Evolutionary conservation across 2,329 filamentous ascomycete species (phyloP).

Genomic region (Gaeumannomyces sp.): DNA sequence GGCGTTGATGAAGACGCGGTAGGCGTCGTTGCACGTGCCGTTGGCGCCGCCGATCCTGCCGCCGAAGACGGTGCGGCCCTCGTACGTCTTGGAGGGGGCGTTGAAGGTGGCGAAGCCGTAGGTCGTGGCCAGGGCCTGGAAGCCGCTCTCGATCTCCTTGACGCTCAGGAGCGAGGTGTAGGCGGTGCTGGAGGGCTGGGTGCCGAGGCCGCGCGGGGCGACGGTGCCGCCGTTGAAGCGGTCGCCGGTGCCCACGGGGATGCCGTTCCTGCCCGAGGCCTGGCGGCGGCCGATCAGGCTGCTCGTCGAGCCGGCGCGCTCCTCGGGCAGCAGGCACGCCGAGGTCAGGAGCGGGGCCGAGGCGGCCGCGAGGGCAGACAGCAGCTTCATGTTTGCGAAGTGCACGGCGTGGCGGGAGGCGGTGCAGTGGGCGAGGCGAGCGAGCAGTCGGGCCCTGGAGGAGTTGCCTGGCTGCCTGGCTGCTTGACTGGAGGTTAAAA

Average conservation of each 20-base stretch:
- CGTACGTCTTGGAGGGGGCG: conserved; percentile 36
- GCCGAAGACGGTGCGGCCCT: conserved; percentile 33
- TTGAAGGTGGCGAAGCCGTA: conserved; percentile 35
- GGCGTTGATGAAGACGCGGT: conserved; percentile 47
- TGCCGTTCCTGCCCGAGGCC: conserved; percentile 16
- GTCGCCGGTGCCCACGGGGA: conserved; percentile 36
- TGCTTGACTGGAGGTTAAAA: no score
- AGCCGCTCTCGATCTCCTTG: conserved; percentile 36
- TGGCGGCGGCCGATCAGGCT: conserved; percentile 11
- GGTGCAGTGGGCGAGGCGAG: no score
- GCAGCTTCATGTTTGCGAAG: no score
- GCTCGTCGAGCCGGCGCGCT: conserved; percentile 16
- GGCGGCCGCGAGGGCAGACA: no score
- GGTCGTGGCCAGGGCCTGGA: conserved; percentile 33
- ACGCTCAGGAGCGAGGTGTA: conserved; percentile 39
- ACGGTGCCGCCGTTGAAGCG: conserved; percentile 33
- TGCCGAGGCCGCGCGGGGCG: conserved; percentile 31
- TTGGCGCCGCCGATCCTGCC: conserved; percentile 19
- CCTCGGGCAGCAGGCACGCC: conserved; percentile 32
- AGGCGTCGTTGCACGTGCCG: conserved; percentile 19
- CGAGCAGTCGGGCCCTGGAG: no score
- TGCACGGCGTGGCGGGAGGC: no score
- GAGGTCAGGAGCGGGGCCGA: conserved; percentile 1
- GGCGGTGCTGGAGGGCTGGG: conserved; percentile 26
- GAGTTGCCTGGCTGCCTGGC: no score